phyloP scores from a whole-genome alignment of 148 eudicot species.

The Simmondsia chinensis region DNA sequence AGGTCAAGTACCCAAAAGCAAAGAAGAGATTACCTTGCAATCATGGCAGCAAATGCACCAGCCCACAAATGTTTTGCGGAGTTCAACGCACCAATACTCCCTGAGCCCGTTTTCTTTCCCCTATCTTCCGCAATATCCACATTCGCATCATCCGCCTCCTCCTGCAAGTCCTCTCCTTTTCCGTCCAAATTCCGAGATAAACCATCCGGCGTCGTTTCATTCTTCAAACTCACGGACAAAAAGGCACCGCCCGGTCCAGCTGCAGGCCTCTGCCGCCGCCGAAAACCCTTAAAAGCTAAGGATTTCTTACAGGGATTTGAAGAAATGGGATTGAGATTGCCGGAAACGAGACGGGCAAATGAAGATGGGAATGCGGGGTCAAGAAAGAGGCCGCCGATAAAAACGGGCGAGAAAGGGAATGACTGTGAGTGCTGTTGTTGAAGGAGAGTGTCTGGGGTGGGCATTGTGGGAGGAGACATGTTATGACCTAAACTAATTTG shows the following conservation, averaged over 20 bases:
- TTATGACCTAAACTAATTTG: no score
- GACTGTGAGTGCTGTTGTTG: no score
- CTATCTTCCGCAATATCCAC: conserved; percentile 2
- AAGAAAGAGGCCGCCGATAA: conserved; percentile 54
- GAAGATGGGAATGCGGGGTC: conserved; percentile 43
- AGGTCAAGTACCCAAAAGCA: no score
- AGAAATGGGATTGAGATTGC: conserved; percentile 1
- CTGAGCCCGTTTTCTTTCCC: conserved; percentile 9
- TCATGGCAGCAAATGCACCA: conserved; percentile 94
- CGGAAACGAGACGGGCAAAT: conserved; percentile 20
- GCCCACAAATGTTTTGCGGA: conserved; percentile 86
- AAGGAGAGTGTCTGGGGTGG: no score
- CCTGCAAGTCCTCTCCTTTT: no score
- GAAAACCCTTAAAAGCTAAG: neutral
- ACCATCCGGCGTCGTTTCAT: conserved; percentile 15
- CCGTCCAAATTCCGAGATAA: conserved; percentile 4
- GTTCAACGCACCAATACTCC: conserved; percentile 54
- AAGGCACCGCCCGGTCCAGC: conserved; percentile 17
- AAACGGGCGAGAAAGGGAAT: no score
- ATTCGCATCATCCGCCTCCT: conserved; percentile 4
- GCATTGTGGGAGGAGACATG: no score
- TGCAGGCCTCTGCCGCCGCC: conserved; percentile 3
- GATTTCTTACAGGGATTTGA: neutral
- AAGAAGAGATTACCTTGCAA: conserved; percentile 47
- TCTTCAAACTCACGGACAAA: conserved; percentile 50